Conservation (phyloP, 371 early-diverging fungal genomes). For the Mortierella sp. region DNA sequence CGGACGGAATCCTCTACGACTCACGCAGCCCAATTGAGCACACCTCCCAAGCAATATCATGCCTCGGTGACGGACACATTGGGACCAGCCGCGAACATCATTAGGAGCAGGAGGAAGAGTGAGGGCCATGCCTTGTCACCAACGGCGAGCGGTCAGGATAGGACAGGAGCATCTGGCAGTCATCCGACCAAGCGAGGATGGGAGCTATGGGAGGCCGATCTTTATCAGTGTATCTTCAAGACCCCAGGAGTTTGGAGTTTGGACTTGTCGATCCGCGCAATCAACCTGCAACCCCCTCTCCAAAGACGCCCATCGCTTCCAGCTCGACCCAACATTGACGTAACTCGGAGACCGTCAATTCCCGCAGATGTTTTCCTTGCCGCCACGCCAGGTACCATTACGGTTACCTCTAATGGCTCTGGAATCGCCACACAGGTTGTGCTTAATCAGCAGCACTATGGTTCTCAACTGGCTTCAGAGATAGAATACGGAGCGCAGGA, state of each 20-base stretch:
- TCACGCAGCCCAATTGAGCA: background rate
- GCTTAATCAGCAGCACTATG: background rate
- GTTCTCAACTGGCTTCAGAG: background rate
- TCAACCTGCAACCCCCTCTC: constrained; percentile 34
- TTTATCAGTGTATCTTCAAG: constrained; percentile 55
- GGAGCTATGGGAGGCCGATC: constrained; percentile 57
- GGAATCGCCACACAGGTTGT: constrained; percentile 28
- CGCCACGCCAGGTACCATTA: background rate
- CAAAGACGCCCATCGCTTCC: background rate
- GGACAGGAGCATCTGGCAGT: background rate
- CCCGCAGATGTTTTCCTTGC: background rate
- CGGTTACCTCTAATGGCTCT: constrained; percentile 40
- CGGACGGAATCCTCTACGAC: constrained; percentile 32
- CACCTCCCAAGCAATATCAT: constrained; percentile 24
- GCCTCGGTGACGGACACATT: constrained; percentile 29
- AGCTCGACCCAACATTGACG: background rate
- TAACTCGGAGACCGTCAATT: background rate
- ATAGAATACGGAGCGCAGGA: background rate
- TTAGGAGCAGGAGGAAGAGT: constrained; percentile 31
- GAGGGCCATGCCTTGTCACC: constrained; percentile 20
- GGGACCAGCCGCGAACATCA: background rate
- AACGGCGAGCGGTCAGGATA: background rate
- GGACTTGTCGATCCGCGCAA: constrained; percentile 37
- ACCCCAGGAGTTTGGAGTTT: constrained; percentile 49
- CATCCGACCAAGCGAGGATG: constrained; percentile 40